These are phyloP conservation scores for Microthyrium microscopicum DNA, from an alignment of 2,329 filamentous ascomycete species.

Conservation along the genomic window DNA sequence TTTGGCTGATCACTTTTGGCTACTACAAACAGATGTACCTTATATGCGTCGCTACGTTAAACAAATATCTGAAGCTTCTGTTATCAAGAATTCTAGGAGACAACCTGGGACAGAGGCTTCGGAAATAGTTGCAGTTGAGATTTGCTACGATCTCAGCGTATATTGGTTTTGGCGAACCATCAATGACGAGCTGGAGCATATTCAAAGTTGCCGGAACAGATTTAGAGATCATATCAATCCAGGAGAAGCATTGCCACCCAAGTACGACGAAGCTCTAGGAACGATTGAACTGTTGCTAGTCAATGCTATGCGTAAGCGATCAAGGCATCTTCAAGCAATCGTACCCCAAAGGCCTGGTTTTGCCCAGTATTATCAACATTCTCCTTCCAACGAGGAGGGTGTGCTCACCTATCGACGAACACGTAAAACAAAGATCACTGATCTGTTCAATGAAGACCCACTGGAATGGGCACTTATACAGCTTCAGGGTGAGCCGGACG, in stretches of 20 bases:
- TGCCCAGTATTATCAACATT: too few relatives aligned
- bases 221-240: not conserved
- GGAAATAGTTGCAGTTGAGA: not conserved
- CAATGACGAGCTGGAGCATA: not conserved
- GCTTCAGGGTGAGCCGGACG: not conserved
- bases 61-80: not conserved
- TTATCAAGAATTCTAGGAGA: not conserved
- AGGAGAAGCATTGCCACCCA: not conserved
- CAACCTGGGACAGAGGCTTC: not conserved
- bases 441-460: not conserved
- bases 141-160: not conserved
- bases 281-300: not conserved
- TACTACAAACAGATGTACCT: not conserved
- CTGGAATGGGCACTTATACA: not conserved
- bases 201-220: not conserved
- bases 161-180: not conserved
- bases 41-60: not conserved
- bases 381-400: too few relatives aligned
- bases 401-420: too few relatives aligned
- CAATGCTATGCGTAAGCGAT: not conserved
- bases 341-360: too few relatives aligned
- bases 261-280: not conserved
- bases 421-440: not conserved
- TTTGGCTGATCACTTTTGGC: not conserved
- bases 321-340: not conserved